phyloP scores from a whole-genome alignment of 2,329 filamentous ascomycete species.

The Phialocephala subalpina region DNA sequence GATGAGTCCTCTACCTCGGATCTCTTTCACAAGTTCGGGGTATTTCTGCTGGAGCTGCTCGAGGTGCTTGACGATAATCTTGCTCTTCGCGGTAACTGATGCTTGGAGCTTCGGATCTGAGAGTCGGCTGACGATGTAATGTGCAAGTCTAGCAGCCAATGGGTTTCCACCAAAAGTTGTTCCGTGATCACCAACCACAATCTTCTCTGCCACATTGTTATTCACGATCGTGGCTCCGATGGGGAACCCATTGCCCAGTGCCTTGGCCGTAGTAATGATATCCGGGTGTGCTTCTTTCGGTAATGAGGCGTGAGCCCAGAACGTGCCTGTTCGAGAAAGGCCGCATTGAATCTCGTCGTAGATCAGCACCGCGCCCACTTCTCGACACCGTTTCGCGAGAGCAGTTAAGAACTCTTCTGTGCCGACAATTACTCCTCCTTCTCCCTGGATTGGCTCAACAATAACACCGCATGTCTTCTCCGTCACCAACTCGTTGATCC shows the following conservation, averaged over 20 bases:
- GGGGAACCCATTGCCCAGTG: slow-evolving; percentile 94
- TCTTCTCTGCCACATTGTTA: slow-evolving; percentile 69
- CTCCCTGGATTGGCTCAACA: slow-evolving; percentile 96
- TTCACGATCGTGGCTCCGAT: slow-evolving; percentile 81
- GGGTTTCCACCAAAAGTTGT: slow-evolving; percentile 81
- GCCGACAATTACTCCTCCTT: slow-evolving; percentile 90
- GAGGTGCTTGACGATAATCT: slow-evolving; percentile 66
- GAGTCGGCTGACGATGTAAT: slow-evolving; percentile 83
- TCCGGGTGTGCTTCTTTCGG: slow-evolving; percentile 88
- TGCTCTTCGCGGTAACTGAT: slow-evolving; percentile 73
- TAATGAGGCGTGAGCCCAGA: slow-evolving; percentile 87
- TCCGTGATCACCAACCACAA: slow-evolving; percentile 72
- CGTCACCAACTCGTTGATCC: slow-evolving; percentile 77
- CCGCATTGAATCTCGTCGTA: slow-evolving; percentile 99
- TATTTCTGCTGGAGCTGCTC: slow-evolving; percentile 63
- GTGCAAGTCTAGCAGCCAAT: slow-evolving; percentile 74
- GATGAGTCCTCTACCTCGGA: slow-evolving; percentile 85
- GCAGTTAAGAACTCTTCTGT: slow-evolving; percentile 83
- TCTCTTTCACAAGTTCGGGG: slow-evolving; percentile 78
- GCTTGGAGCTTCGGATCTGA: slow-evolving; percentile 74
- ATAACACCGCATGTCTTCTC: slow-evolving; percentile 92
- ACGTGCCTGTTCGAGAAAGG: slow-evolving; percentile 81
- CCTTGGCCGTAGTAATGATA: slow-evolving; percentile 93
- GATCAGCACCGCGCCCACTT: slow-evolving; percentile 88
- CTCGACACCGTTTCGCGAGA: slow-evolving; percentile 83